phyloP scores from a whole-genome alignment of 116 monocot genomes.

The Cymodocea nodosa region DNA sequence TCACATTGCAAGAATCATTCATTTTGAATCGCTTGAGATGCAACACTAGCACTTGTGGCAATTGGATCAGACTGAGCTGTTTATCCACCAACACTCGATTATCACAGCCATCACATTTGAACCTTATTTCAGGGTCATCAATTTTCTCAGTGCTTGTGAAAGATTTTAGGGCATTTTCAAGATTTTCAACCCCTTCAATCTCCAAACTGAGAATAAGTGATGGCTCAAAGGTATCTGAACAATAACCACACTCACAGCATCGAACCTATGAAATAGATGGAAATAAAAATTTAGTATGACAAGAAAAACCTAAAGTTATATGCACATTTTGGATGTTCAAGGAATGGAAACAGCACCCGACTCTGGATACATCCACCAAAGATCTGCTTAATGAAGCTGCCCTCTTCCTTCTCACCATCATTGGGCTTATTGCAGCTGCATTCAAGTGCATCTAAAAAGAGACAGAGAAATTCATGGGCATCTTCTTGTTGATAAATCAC shows the following conservation, averaged over 20 bases:
- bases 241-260: slow-evolving; percentile 57
- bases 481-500: slow-evolving; percentile 45
- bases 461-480: slow-evolving; percentile 69
- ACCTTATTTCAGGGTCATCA: slow-evolving; percentile 44
- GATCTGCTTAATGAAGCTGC: slow-evolving; percentile 43
- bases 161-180: slow-evolving; percentile 45
- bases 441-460: slow-evolving; percentile 47
- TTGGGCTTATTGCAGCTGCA: slow-evolving; percentile 20
- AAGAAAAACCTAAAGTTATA: not conserved
- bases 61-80: slow-evolving; percentile 43
- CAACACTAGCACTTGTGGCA: slow-evolving; percentile 46
- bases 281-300: not conserved
- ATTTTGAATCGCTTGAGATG: slow-evolving; percentile 69
- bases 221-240: slow-evolving; percentile 54
- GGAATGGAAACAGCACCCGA: slow-evolving; percentile 25
- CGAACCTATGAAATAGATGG: slow-evolving; percentile 32
- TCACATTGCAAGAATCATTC: slow-evolving; percentile 15
- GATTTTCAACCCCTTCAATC: slow-evolving; percentile 35
- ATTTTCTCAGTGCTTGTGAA: slow-evolving; percentile 64
- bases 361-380: slow-evolving; percentile 70
- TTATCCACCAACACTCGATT: slow-evolving; percentile 40
- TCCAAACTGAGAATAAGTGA: slow-evolving; percentile 66
- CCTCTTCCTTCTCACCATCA: slow-evolving; percentile 6
- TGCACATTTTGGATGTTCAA: not conserved
- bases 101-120: slow-evolving; percentile 60